phyloP scores from a whole-genome alignment of 139 green algal genomes.

The Eudorina sp. region DNA sequence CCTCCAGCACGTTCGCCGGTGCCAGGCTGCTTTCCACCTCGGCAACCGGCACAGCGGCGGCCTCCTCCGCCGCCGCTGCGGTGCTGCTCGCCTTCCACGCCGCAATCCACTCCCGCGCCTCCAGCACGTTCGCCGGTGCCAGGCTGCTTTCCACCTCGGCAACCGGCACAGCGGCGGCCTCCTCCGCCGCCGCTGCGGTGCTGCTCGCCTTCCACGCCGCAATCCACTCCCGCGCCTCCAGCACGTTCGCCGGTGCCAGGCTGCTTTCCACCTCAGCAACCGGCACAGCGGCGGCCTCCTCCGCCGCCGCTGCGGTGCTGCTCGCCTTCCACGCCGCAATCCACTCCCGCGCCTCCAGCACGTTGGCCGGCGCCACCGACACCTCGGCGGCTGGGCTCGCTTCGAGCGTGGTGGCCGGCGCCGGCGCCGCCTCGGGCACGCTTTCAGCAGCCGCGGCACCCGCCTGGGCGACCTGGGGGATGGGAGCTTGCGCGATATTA shows the following conservation, averaged over 20 bases:
- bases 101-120: neutral
- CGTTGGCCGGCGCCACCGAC: neutral
- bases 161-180: neutral
- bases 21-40: neutral
- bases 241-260: neutral
- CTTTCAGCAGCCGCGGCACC: too few relatives aligned
- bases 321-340: neutral
- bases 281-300: neutral
- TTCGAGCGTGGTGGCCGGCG: neutral
- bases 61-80: neutral
- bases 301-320: neutral
- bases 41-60: neutral
- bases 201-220: neutral
- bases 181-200: neutral
- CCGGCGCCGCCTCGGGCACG: neutral
- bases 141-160: neutral
- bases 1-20: neutral
- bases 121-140: neutral
- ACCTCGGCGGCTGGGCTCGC: neutral
- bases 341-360: neutral
- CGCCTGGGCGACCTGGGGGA: too few relatives aligned
- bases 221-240: neutral
- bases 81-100: neutral
- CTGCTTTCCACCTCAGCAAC: neutral
- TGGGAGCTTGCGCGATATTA: too few relatives aligned